A percentile compares a stretch with the other conserved stretches of the same genome.
Conservation (phyloP, 2,329 filamentous ascomycete genomes). For the Simplicillium sp. region DNA sequence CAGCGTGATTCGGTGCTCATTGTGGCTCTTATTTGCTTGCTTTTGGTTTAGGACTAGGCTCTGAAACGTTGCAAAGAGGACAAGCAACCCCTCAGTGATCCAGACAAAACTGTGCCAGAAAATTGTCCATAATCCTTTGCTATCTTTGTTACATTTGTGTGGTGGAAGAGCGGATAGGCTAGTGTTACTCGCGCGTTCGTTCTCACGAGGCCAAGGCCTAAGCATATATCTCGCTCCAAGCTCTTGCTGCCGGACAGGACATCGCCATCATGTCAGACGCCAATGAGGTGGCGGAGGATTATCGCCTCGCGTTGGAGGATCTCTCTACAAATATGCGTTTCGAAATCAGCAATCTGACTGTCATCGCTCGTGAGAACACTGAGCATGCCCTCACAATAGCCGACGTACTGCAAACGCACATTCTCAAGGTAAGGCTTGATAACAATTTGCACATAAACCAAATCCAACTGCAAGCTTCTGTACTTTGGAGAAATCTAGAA, state of each 20-base stretch:
- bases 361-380: constrained; percentile 96
- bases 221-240: too few species aligned
- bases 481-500: neutral
- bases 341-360: constrained; percentile 94
- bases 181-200: too few species aligned
- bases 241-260: too few species aligned
- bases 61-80: too few species aligned
- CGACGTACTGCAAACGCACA: constrained; percentile 82
- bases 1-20: neutral
- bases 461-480: neutral
- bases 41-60: neutral
- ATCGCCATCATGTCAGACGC: constrained; percentile 30
- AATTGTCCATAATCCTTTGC: too few species aligned
- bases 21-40: constrained; percentile 1
- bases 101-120: too few species aligned
- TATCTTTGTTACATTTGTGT: too few species aligned
- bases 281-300: constrained; percentile 90
- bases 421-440: constrained; percentile 68
- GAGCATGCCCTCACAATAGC: constrained; percentile 92
- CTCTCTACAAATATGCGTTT: constrained; percentile 83
- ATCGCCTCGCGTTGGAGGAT: constrained; percentile 86
- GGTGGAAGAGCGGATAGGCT: too few species aligned
- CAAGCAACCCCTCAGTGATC: too few species aligned
- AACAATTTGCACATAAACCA: neutral
- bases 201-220: too few species aligned